Evolutionary conservation across 805 yeast genomes (phyloP), one percentile per base, ranked within the genome.

Genomic region (Citeromyces matritensis): DNA sequence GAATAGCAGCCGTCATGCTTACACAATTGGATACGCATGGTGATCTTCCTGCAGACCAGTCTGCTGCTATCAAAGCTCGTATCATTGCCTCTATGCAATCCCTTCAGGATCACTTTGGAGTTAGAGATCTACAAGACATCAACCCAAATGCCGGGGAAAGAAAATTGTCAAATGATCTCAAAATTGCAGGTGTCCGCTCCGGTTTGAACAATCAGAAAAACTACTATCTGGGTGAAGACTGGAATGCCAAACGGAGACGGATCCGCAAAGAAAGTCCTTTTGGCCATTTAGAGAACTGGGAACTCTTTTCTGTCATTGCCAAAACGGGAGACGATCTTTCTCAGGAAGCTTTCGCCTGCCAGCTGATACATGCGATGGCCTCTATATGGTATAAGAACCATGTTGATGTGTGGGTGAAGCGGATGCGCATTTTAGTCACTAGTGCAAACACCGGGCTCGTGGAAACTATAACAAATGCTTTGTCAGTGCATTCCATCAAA

Each of bases 281-380:
- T 46, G 98, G 98, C 0, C 91, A 85, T 47, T 52, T 80, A 23
- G 81, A 78, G 15, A 81, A 84, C 48, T 91, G 98, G 98, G 96
- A 91, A 39, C 52, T 91, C 26, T 84, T 88, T 41, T 86, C 96
- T 1, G 95, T 88, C 3, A 91, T 91, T 48, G 95, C 93, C 9
- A 91, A 91, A 48, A 88, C 94, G 21, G 98, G 98, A 24, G 88
- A 81, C 45, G 98, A 91, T 55, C 53, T 91, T 32, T 80, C 95
- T 15, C 98, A 91, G 49, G 98, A 91, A 51, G 95, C 98, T 0
- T 85, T 91, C 61, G 98, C 98, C 0, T 85, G 95, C 39, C 98
- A 91, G 50, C 51, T 91, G 28, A 88, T 91, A 32, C 78, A 80
- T 37, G 78, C 94, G 15, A 82, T 88, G 56, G 74, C 94, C 1